Conservation (phyloP, 106 monocot genomes). For the Dendrobium nobile region DNA sequence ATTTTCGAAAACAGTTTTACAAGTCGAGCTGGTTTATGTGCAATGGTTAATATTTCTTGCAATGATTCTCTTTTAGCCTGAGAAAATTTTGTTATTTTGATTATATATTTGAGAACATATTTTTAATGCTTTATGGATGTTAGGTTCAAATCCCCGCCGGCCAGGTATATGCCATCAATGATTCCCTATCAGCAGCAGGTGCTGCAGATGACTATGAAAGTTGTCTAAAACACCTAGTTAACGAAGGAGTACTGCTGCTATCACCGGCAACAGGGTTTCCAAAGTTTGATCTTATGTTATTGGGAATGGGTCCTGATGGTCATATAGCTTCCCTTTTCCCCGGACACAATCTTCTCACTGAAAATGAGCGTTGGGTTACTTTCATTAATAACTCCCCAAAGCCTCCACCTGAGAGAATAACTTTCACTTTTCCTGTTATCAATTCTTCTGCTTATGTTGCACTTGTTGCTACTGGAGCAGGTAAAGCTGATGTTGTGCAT, state of each 20-base stretch:
- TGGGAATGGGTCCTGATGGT: constrained; percentile 72
- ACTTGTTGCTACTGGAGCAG: constrained; percentile 47
- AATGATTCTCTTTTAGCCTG: too few species aligned
- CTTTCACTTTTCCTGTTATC: constrained; percentile 66
- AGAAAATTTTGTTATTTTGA: too few species aligned
- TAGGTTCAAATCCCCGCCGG: constrained; percentile 52
- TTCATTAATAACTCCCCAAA: constrained; percentile 60
- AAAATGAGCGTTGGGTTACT: constrained; percentile 45
- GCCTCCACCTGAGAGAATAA: constrained; percentile 61
- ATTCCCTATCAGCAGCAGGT: constrained; percentile 35
- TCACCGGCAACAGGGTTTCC: constrained; percentile 32
- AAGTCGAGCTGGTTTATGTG: too few species aligned
- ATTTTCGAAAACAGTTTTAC: too few species aligned
- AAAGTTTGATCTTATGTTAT: constrained; percentile 52
- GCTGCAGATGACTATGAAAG: constrained; percentile 60
- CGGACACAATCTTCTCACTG: constrained; percentile 35
- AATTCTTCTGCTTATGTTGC: constrained; percentile 50
- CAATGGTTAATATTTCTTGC: too few species aligned
- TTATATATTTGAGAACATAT: neutral
- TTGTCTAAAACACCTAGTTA: constrained; percentile 41
- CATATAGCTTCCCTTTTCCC: constrained; percentile 73
- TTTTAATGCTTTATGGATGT: neutral
- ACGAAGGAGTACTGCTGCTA: constrained; percentile 16
- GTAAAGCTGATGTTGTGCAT: constrained; percentile 38
- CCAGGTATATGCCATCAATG: constrained; percentile 53